Percentiles rank a stretch among this genome's conserved stretches.
Evolutionary conservation across 257 asterid genomes (phyloP).

Genomic region (Solanum gracilifrons): DNA sequence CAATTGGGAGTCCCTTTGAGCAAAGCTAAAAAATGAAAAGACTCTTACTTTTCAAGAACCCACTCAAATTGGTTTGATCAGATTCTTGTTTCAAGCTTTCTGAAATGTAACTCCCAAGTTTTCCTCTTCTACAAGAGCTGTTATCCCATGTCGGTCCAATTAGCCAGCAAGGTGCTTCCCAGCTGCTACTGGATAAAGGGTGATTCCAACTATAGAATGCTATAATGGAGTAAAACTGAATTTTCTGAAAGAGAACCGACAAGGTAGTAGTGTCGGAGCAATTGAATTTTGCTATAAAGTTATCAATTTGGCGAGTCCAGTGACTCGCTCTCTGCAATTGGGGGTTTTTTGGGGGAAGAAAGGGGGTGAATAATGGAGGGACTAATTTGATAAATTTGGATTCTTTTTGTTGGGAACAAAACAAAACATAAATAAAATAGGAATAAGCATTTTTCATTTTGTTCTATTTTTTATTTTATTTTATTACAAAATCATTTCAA

Average conservation of each 20-base stretch:
- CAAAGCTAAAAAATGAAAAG: neutral
- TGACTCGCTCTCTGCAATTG: neutral
- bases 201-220: neutral
- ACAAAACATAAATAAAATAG: neutral
- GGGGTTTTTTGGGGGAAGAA: neutral
- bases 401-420: neutral
- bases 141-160: neutral
- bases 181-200: neutral
- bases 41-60: neutral
- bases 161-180: neutral
- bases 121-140: neutral
- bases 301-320: neutral
- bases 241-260: neutral
- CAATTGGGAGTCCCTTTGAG: neutral
- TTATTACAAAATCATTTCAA: neutral
- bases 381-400: neutral
- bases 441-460: neutral
- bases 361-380: neutral
- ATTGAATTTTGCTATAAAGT: neutral
- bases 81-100: neutral
- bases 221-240: neutral
- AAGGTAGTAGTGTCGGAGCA: neutral
- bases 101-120: neutral
- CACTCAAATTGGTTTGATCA: neutral
- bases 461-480: too few relatives aligned